Base-by-base conservation (phyloP, 2,329 filamentous ascomycete genomes). In the Talaromyces sp. region DNA sequence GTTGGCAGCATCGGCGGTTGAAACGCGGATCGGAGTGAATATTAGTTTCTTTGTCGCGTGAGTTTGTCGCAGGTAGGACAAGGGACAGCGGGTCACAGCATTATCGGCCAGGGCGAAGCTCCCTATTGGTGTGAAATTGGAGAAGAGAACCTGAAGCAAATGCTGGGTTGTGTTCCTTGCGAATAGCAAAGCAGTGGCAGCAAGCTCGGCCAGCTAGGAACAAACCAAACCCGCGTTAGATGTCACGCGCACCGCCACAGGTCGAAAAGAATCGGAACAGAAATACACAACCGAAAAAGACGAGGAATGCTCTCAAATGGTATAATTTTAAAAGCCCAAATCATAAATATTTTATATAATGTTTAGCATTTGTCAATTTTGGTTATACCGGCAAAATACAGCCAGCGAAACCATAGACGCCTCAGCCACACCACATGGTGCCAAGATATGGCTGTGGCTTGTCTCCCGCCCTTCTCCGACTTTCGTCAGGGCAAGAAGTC, bases 231-330 rank as follows among this genome's bases (percentile, higher is more conserved):
- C 52, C 18, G 14, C 61, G 51, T 59, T 40, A 5, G 5, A 40
- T n/a, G 59, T 60, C 42, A 31, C 27, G 4, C 28, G 61, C 61
- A 62, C 61, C 56, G 61, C 61, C 61, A 62, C 61, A 62, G 14
- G n/a, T 23, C 9, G 44, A 47, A 18, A 47, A 23, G 23, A 12
- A n/a, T 12, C 3, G 3, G 3, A 10, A 23, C 42, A 47, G n/a
- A 47, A 23, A 3, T 3, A 14, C 18, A 18, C 14, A 5, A 16
- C 36, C 7, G 5, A 8, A 33, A 40, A 40, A 40, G 4, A 40
- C 7, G 36, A 16, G 36, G 36, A 16, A 40, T 14, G 12, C 3
- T 5, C 6, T n/a, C 7, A 6, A 6, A 40, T n/a, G 6, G 5
- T n/a, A 4, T 3, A 1, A 16, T 16, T 16, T 6, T 6, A n/a